Evolutionary conservation across 2,329 filamentous ascomycete genomes (phyloP).

Genomic region (Exophiala dermatitidis): DNA sequence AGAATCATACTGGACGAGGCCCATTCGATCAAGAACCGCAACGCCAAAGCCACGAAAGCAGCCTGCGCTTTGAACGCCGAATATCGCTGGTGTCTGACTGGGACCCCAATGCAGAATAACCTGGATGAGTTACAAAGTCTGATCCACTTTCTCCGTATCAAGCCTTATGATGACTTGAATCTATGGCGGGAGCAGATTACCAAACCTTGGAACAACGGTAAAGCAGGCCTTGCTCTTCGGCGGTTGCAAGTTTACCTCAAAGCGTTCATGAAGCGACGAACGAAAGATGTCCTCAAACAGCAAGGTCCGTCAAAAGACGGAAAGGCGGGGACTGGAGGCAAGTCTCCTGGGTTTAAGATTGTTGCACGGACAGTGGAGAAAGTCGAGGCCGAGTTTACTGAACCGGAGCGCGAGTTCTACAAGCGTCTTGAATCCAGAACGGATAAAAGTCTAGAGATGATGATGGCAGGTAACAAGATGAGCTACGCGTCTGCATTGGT

Average conservation of each 20-base stretch:
- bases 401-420: slow-evolving; percentile 79
- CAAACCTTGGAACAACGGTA: slow-evolving; percentile 78
- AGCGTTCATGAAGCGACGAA: slow-evolving; percentile 97
- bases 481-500: slow-evolving; percentile 94
- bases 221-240: slow-evolving; percentile 79
- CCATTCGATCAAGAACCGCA: slow-evolving; percentile 96
- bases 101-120: slow-evolving; percentile 97
- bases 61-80: slow-evolving; percentile 77
- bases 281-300: slow-evolving; percentile 90
- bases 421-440: slow-evolving; percentile 73
- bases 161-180: slow-evolving; percentile 76
- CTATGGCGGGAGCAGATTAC: slow-evolving; percentile 92
- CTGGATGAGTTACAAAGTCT: slow-evolving; percentile 91
- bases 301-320: slow-evolving; percentile 63
- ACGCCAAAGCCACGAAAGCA: slow-evolving; percentile 89
- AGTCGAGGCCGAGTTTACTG: slow-evolving; percentile 68
- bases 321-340: slow-evolving; percentile 43
- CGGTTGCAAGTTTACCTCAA: slow-evolving; percentile 77
- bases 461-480: slow-evolving; percentile 72
- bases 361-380: slow-evolving; percentile 83
- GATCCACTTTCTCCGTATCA: slow-evolving; percentile 85
- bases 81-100: slow-evolving; percentile 93
- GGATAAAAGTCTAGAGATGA: slow-evolving; percentile 75
- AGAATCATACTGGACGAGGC: slow-evolving; percentile 92
- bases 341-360: slow-evolving; percentile 71